phyloP scores from a whole-genome alignment of 2,329 filamentous ascomycete genomes.

The Aspergillus sp. region DNA sequence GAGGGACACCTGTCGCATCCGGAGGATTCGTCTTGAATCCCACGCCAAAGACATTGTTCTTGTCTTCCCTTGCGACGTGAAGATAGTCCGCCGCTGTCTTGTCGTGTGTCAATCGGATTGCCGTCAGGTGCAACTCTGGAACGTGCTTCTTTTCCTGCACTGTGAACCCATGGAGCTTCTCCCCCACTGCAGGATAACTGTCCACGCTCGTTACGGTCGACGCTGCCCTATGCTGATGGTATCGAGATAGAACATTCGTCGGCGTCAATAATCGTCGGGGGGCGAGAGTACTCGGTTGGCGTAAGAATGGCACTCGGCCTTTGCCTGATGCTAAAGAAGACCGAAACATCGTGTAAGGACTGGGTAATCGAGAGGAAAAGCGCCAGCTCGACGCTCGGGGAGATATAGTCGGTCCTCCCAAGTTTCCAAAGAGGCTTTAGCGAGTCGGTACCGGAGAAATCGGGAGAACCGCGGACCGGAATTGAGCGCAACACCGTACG shows the following conservation, averaged over 20 bases:
- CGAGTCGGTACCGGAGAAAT: neutral
- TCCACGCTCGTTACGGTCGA: conserved; percentile 73
- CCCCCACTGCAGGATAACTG: conserved; percentile 73
- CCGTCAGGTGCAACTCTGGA: conserved; percentile 88
- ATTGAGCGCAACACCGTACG: no score
- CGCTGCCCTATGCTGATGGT: conserved; percentile 21
- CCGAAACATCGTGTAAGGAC: conserved; percentile 28
- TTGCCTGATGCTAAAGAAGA: conserved; percentile 27
- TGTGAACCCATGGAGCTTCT: conserved; percentile 91
- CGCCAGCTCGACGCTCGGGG: no score
- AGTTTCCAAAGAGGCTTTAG: neutral
- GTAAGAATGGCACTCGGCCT: conserved; percentile 21
- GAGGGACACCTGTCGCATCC: conserved; percentile 91
- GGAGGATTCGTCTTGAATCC: conserved; percentile 99
- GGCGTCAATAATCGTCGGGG: conserved; percentile 18
- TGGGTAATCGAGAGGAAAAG: no score
- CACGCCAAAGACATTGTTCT: conserved; percentile 99
- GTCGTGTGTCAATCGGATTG: conserved; percentile 85
- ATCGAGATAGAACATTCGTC: conserved; percentile 13
- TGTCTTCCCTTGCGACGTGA: conserved; percentile 90
- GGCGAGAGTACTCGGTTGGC: conserved; percentile 10
- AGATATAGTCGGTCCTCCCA: no score
- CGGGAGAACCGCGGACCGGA: neutral
- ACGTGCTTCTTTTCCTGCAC: conserved; percentile 86
- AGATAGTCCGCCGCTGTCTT: conserved; percentile 95